Percentiles rank a stretch among this genome's conserved stretches.
phyloP scores from a whole-genome alignment of 257 asterid genomes.

The Nyctanthes arbortristis region DNA sequence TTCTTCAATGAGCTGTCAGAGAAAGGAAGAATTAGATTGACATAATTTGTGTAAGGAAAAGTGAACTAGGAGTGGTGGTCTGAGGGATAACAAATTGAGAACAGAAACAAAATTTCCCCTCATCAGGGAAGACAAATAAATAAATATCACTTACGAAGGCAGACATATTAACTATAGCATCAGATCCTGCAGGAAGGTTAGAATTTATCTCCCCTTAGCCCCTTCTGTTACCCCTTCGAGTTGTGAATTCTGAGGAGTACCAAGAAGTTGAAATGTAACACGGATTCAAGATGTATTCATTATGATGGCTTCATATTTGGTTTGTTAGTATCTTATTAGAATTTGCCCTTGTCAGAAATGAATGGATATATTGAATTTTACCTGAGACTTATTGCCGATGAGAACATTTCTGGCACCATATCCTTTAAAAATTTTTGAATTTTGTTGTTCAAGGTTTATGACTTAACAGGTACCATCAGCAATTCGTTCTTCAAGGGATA shows the following conservation, averaged over 20 bases:
- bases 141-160: background rate
- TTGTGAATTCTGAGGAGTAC: background rate
- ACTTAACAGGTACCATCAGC: conserved; percentile 74
- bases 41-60: background rate
- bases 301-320: background rate
- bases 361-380: conserved; percentile 3
- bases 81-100: background rate
- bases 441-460: conserved; percentile 73
- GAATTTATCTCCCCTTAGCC: background rate
- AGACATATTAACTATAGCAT: background rate
- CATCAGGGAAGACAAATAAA: background rate
- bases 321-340: background rate
- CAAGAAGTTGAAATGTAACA: background rate
- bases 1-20: background rate
- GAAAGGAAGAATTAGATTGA: conserved; percentile 9
- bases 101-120: background rate
- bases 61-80: background rate
- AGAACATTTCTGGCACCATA: conserved; percentile 21
- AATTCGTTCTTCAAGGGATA: conserved; percentile 58
- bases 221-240: background rate
- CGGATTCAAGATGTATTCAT: background rate
- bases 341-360: conserved; percentile 9
- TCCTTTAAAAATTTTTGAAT: conserved; percentile 31
- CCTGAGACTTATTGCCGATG: background rate
- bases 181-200: background rate